A percentile compares a stretch with the other conserved stretches of the same genome.
phyloP scores from a whole-genome alignment of 257 asterid genomes.

The Verbena officinalis region DNA sequence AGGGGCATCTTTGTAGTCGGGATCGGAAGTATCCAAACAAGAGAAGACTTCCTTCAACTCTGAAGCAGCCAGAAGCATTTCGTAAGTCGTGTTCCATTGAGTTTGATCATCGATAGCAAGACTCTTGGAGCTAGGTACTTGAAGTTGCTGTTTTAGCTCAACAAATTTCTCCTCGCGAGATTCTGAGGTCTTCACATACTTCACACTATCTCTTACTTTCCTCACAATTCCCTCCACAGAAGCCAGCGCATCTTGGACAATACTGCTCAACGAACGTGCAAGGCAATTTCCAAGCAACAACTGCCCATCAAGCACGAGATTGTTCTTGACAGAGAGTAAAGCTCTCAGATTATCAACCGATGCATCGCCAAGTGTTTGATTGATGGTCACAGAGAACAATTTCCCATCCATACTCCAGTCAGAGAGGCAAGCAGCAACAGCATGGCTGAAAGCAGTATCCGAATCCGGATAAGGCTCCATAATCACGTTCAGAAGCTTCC shows the following conservation, averaged over 20 bases:
- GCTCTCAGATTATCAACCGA: slow-evolving; percentile 73
- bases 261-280: slow-evolving; percentile 73
- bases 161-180: slow-evolving; percentile 80
- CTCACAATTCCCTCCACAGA: slow-evolving; percentile 56
- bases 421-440: slow-evolving; percentile 85
- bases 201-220: slow-evolving; percentile 82
- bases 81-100: slow-evolving; percentile 91
- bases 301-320: slow-evolving; percentile 79
- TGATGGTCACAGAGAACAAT: slow-evolving; percentile 75
- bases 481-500: slow-evolving; percentile 78
- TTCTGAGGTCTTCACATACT: slow-evolving; percentile 87
- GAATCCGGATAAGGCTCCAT: slow-evolving; percentile 95
- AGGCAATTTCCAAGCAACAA: slow-evolving; percentile 76
- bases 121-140: slow-evolving; percentile 79
- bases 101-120: slow-evolving; percentile 77
- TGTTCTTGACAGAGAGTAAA: slow-evolving; percentile 83
- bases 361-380: slow-evolving; percentile 59
- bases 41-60: slow-evolving; percentile 90
- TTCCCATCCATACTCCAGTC: slow-evolving; percentile 92
- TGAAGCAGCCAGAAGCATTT: slow-evolving; percentile 78
- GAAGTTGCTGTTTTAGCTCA: slow-evolving; percentile 84
- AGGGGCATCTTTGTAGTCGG: slow-evolving; percentile 69
- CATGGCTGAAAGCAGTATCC: slow-evolving; percentile 82
- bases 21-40: slow-evolving; percentile 79
- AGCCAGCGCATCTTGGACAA: slow-evolving; percentile 62